These are phyloP conservation scores for Neurospora crassa DNA, from an alignment of 2,329 filamentous ascomycete genomes.

Conservation along the genomic window DNA sequence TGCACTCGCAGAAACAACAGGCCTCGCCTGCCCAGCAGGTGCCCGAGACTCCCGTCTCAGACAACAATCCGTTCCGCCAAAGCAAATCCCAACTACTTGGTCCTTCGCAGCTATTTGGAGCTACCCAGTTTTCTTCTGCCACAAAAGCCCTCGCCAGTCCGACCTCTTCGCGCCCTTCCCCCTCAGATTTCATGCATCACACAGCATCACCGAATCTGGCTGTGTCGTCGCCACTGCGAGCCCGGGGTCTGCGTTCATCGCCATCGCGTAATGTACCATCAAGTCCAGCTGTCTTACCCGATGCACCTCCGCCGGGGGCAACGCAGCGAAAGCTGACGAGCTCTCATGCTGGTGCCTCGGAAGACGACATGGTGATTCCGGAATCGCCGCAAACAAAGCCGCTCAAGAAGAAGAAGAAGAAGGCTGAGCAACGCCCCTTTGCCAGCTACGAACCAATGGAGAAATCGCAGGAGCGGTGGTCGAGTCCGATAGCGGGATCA, in stretches of 20 bases:
- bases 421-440: constrained; percentile 22
- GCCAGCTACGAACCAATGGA: constrained; percentile 36
- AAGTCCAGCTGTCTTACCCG: constrained; percentile 16
- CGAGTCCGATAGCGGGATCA: constrained; percentile 10
- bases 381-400: constrained; percentile 11
- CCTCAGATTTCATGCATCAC: constrained; percentile 33
- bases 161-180: constrained; percentile 49
- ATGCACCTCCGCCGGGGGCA: constrained; percentile 9
- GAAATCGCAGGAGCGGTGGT: constrained; percentile 33
- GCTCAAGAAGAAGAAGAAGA: constrained; percentile 9
- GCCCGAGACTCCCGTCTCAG: constrained; percentile 40
- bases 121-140: constrained; percentile 45
- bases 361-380: constrained; percentile 11
- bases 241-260: constrained; percentile 37
- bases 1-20: constrained; percentile 5
- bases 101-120: constrained; percentile 43
- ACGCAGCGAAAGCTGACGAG: constrained; percentile 7
- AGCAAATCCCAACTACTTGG: constrained; percentile 26
- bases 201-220: constrained; percentile 36
- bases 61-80: constrained; percentile 38
- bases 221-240: constrained; percentile 39
- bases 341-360: constrained; percentile 7
- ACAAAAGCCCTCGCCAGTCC: constrained; percentile 38
- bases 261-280: constrained; percentile 20
- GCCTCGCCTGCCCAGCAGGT: constrained; percentile 8